Base-by-base conservation (phyloP, 2,329 filamentous ascomycete species). In the Cladosporium oxysporum region DNA sequence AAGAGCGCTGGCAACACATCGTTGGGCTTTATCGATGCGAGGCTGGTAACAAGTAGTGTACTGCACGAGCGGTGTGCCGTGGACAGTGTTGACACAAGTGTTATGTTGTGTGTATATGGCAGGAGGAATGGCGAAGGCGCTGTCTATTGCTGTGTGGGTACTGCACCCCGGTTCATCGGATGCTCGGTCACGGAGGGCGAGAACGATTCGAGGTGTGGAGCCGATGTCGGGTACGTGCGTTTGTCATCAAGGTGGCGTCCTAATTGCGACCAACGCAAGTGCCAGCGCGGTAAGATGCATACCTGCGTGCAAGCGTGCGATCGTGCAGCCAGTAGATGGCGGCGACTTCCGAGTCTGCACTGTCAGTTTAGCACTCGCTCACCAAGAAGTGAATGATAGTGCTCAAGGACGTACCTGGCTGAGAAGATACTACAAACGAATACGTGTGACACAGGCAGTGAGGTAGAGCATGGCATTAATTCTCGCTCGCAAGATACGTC, bases 381-480 rank as follows among this genome's bases (percentile, higher is more conserved):
- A n/a, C 37, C 37, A 44, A n/a, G 41, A 47, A 10, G n/a, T 47
- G n/a, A 21, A 47, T 11, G n/a, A 1, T 21, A n/a, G 41, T 18
- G 18, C 18, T 10, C 41, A 44, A 21, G 41, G 7, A 44, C 41
- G 18, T n/a, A 44, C 41, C 41, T 44, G 41, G 41, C 18, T 8
- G 41, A 4, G 18, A 11, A n/a, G 41, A 18, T 33, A 52, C 29
- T 28, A 29, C 49, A 29, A 21, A n/a, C 29, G 12, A 55, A 10
- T n/a, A 33, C 52, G 11, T 16, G 52, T 55, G 52, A 21, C 10
- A 55, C 29, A 55, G n/a, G 18, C 31, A 31, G 26, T 55, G 52
- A 55, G 52, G 52, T 55, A 55, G 52, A 55, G 52, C 52, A 55
- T 55, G n/a, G 55, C 55, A 58, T 58, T 58, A 58, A 58, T 37